A percentile compares a stretch with the other conserved stretches of the same genome.
These are phyloP conservation scores for Prinsepia uniflora DNA, from an alignment of 306 rosid genomes.

Conservation along the genomic window DNA sequence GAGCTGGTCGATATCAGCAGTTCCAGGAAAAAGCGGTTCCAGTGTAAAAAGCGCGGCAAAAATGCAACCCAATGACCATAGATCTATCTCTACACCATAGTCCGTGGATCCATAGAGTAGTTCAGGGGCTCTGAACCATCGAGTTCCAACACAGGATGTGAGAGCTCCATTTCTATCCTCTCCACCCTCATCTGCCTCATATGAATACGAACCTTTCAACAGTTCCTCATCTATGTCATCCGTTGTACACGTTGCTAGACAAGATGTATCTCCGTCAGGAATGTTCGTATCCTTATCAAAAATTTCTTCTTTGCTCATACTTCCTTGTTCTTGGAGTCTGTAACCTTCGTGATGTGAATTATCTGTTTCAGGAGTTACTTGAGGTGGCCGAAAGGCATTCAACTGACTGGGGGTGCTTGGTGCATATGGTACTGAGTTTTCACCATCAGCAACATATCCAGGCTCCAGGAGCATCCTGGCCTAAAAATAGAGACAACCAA, in stretches of 20 bases:
- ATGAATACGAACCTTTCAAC: conserved; percentile 48
- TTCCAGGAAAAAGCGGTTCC: conserved; percentile 80
- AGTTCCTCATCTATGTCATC: conserved; percentile 70
- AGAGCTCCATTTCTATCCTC: conserved; percentile 47
- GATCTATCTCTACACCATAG: conserved; percentile 81
- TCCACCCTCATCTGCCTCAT: conserved; percentile 57
- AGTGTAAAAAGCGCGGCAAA: conserved; percentile 58
- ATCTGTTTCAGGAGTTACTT: conserved; percentile 29
- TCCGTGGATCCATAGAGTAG: conserved; percentile 65
- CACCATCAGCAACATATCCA: conserved; percentile 42
- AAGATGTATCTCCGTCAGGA: conserved; percentile 67
- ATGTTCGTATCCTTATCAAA: conserved; percentile 57
- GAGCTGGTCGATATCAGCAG: conserved; percentile 78
- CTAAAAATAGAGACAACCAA: conserved; percentile 38
- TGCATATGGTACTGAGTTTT: conserved; percentile 35
- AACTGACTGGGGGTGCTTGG: conserved; percentile 23
- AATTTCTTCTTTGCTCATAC: conserved; percentile 59
- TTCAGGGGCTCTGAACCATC: conserved; percentile 86
- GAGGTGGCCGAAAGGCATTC: conserved; percentile 35
- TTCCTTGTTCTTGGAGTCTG: conserved; percentile 38
- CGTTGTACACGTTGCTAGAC: conserved; percentile 83
- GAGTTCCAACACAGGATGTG: conserved; percentile 85
- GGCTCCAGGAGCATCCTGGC: conserved; percentile 75
- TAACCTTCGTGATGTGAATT: conserved; percentile 28
- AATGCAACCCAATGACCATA: conserved; percentile 93